Percentiles rank a stretch among this genome's conserved stretches.
Conservation (phyloP, 2,329 filamentous ascomycete genomes). For the Fusarium sulawesiense region DNA sequence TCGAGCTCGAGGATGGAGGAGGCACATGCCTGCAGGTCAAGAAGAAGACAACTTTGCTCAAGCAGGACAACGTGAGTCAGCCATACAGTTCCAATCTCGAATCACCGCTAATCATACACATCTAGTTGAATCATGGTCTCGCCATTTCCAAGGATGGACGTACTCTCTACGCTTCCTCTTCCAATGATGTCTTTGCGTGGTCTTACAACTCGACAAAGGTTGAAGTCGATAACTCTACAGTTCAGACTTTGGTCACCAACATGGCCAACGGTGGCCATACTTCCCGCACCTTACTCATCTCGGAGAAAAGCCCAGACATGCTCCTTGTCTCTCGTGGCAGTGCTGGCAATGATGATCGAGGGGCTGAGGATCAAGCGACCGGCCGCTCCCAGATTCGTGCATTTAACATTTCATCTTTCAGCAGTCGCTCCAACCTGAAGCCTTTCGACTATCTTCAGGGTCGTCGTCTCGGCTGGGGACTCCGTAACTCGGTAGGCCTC, state of each 20-base stretch:
- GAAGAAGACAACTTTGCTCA: constrained; percentile 52
- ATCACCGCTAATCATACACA: constrained; percentile 1
- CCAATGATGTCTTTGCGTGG: constrained; percentile 71
- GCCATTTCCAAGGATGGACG: constrained; percentile 64
- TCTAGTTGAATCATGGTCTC: constrained; percentile 67
- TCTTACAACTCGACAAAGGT: constrained; percentile 67
- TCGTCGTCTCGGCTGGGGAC: constrained; percentile 71
- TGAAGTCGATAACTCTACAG: constrained; percentile 55
- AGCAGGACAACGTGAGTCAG: constrained; percentile 50
- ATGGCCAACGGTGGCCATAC: constrained; percentile 73
- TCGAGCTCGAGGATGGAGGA: constrained; percentile 56
- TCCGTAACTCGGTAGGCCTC: constrained; percentile 78
- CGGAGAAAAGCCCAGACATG: constrained; percentile 63
- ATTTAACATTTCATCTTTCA: constrained; percentile 56
- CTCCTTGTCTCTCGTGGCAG: constrained; percentile 76
- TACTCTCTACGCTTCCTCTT: constrained; percentile 68
- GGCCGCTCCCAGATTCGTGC: constrained; percentile 77
- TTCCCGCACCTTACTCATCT: constrained; percentile 74
- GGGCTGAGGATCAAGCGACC: constrained; percentile 61
- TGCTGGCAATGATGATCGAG: constrained; percentile 69
- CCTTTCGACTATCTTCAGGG: constrained; percentile 62
- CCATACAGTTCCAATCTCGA: background rate
- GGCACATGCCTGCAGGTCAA: constrained; percentile 56
- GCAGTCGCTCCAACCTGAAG: constrained; percentile 27
- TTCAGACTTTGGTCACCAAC: constrained; percentile 66